phyloP scores from a whole-genome alignment of 345 rosid species.

The Dimocarpus longan region DNA sequence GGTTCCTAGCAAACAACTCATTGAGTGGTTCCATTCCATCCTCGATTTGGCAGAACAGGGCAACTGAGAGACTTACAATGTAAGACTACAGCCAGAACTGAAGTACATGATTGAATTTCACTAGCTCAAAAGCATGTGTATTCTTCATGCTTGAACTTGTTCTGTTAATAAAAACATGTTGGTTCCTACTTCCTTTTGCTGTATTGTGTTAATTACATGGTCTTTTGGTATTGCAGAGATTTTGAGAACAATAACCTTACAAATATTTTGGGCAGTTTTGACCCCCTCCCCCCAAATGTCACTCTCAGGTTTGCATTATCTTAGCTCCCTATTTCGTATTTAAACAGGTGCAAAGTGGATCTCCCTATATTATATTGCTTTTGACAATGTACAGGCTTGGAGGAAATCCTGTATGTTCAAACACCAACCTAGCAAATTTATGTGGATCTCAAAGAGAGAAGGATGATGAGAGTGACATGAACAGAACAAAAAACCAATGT shows the following conservation, averaged over 20 bases:
- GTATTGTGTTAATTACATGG: constrained; percentile 4
- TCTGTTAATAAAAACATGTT: neutral
- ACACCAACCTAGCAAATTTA: constrained; percentile 34
- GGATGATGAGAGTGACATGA: constrained; percentile 23
- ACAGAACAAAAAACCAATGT: constrained; percentile 43
- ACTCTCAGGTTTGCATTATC: constrained; percentile 63
- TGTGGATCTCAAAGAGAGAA: constrained; percentile 43
- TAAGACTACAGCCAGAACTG: constrained; percentile 42
- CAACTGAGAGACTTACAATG: constrained; percentile 48
- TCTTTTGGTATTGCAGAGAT: constrained; percentile 54
- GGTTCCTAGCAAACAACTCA: constrained; percentile 77
- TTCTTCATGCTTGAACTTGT: neutral
- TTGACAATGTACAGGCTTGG: constrained; percentile 65
- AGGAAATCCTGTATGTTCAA: constrained; percentile 81
- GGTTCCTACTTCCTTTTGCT: constrained; percentile 5
- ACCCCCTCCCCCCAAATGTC: constrained; percentile 72
- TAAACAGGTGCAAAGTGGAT: constrained; percentile 12
- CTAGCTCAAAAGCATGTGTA: neutral
- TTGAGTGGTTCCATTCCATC: constrained; percentile 71
- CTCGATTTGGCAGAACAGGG: constrained; percentile 69
- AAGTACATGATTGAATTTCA: too few species aligned
- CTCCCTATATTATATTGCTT: neutral
- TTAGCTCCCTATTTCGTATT: constrained; percentile 14
- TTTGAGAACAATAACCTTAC: constrained; percentile 64
- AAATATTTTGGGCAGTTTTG: constrained; percentile 56